Base-by-base conservation (phyloP, 2,329 filamentous ascomycete species). In the Neonectria faginata region DNA sequence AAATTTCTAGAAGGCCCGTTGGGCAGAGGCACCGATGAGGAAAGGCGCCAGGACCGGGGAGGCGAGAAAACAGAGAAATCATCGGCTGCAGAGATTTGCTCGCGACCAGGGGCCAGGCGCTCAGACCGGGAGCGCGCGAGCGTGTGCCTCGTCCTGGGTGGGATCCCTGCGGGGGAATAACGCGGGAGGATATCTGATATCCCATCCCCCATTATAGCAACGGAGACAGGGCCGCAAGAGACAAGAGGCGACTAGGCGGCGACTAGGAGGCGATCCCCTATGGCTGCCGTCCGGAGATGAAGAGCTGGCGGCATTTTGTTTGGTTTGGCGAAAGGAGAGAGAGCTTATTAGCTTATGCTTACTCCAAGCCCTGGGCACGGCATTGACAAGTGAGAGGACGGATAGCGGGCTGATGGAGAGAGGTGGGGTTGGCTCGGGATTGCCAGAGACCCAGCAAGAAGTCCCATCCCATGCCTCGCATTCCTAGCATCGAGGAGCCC, bases 1-100 rank as follows among this genome's bases (percentile, higher is more conserved):
- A 71, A 70, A 71, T 75, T 78, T 77, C 76, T 76, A 77, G 76
- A 78, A 77, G 67, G 59, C 66, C 66, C 66, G 63, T 74, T 74
- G 70, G 72, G 66, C 62, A 71, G 65, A 64, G 47, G 47, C 48
- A 60, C 65, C 53, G 65, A 72, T 74, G 66, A 62, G 70, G 67
- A 68, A 68, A 65, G 51, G 64, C 59, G 68, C 53, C 55, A 62
- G 33, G 62, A 69, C 56, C 64, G 67, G 62, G 66, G 68, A 69
- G 69, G 64, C 56, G 57, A 66, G 68, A 67, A 67, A 74, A 68
- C 69, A 72, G 68, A 72, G 66, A 63, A 68, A 68, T 67, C 67
- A 63, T 72, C 67, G 65, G 56, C 69, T 71, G 64, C 68, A 70
- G 72, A 71, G 62, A 65, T 73, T 73, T 73, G 65, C 66, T 69